Conservation (phyloP, 169 alveolate genomes). For the Cryptosporidium xiaoi region DNA sequence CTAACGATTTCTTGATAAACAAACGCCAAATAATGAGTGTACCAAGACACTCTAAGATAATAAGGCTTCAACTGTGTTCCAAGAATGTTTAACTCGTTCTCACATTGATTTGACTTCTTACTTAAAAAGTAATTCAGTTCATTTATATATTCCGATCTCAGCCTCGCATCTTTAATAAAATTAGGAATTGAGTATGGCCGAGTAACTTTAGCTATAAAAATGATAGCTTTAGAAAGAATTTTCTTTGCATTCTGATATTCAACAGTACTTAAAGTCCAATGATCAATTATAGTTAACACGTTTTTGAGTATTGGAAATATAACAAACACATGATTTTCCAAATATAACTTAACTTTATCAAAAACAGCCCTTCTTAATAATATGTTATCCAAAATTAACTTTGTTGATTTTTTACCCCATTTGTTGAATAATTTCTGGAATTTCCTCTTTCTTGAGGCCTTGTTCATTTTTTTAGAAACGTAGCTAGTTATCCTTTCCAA, state of each 20-base stretch:
- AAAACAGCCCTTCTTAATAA: conserved; percentile 11
- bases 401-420: conserved; percentile 15
- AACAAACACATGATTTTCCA: conserved; percentile 18
- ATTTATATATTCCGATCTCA: conserved; percentile 22
- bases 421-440: neutral
- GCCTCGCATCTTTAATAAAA: conserved; percentile 18
- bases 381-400: conserved; percentile 4
- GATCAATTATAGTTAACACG: neutral
- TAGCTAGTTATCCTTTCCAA: neutral
- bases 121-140: neutral
- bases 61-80: conserved; percentile 24
- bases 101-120: neutral
- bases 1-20: conserved; percentile 6
- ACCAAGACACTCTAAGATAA: conserved; percentile 38
- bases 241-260: conserved; percentile 24
- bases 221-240: conserved; percentile 4
- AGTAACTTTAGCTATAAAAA: conserved; percentile 8
- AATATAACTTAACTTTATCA: neutral
- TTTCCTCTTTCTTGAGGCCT: neutral
- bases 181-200: conserved; percentile 37
- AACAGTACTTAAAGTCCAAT: neutral
- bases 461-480: conserved; percentile 13
- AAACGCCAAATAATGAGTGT: neutral
- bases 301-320: conserved; percentile 26
- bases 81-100: neutral